A percentile compares a stretch with the other conserved stretches of the same genome.
phyloP scores from a whole-genome alignment of 1,284 basidiomycete genomes.

The Tetrapyrgos nigripes region DNA sequence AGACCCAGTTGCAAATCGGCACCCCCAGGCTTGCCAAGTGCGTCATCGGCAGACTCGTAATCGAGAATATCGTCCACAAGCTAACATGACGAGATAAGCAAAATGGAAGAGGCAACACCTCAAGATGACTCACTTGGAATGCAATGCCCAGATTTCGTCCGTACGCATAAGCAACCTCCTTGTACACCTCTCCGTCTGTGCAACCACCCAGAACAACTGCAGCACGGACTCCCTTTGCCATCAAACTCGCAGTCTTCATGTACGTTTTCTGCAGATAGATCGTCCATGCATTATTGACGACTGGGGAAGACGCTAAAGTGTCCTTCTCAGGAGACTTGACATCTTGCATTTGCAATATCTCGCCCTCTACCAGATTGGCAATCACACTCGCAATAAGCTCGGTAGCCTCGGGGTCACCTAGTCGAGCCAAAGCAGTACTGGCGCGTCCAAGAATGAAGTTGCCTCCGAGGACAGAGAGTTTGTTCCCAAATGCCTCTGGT shows the following conservation, averaged over 20 bases:
- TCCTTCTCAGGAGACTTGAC: slow-evolving; percentile 36
- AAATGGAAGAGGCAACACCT: slow-evolving; percentile 2
- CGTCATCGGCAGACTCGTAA: slow-evolving; percentile 69
- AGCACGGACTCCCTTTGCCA: slow-evolving; percentile 93
- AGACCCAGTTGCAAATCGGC: slow-evolving; percentile 89
- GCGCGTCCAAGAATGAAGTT: slow-evolving; percentile 96
- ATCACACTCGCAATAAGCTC: slow-evolving; percentile 94
- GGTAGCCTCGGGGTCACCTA: slow-evolving; percentile 90
- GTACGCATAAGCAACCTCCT: slow-evolving; percentile 94
- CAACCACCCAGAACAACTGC: slow-evolving; percentile 92
- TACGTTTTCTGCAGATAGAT: slow-evolving; percentile 95
- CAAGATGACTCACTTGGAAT: slow-evolving; percentile 74
- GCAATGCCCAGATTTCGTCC: slow-evolving; percentile 92
- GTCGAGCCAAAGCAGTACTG: slow-evolving; percentile 84
- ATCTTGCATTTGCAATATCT: slow-evolving; percentile 87
- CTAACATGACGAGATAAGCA: slow-evolving; percentile 47
- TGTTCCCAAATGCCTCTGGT: slow-evolving; percentile 93
- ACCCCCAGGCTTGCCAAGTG: slow-evolving; percentile 82
- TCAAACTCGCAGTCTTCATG: slow-evolving; percentile 94
- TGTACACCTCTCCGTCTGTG: slow-evolving; percentile 81
- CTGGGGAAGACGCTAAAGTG: slow-evolving; percentile 25
- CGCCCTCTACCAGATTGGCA: slow-evolving; percentile 95
- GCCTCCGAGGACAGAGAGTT: slow-evolving; percentile 92
- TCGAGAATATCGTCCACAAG: slow-evolving; percentile 94
- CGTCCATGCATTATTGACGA: slow-evolving; percentile 67